Conservation (phyloP, 202 grass and related monocot genomes). For the Brachypodium distachyon region DNA sequence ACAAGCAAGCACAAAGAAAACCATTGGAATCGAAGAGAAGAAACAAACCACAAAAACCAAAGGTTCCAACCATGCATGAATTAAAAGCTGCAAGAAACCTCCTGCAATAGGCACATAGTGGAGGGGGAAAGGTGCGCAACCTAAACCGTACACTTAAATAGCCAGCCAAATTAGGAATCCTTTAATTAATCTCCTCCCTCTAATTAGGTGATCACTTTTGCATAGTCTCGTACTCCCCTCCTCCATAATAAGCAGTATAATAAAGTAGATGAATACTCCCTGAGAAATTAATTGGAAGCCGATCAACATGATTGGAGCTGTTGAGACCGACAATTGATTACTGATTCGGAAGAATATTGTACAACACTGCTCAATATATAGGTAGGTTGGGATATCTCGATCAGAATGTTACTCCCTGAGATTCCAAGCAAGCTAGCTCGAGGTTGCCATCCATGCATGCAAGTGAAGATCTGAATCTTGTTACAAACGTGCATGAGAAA, state of each 20-base stretch:
- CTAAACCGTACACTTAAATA: conserved; percentile 5
- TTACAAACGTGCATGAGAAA: not conserved
- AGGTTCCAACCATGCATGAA: not conserved
- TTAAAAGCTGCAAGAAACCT: conserved; percentile 23
- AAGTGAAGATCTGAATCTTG: not conserved
- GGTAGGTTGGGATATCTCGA: conserved; percentile 19
- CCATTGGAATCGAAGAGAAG: not conserved
- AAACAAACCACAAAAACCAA: not conserved
- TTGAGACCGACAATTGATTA: not conserved
- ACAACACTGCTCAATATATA: not conserved
- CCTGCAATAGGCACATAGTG: conserved; percentile 11
- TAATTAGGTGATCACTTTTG: not conserved
- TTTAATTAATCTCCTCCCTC: not conserved
- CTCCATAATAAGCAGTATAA: no score
- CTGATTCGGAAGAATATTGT: not conserved
- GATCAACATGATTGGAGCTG: conserved; percentile 2
- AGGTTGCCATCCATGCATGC: conserved; percentile 25
- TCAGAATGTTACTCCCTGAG: not conserved
- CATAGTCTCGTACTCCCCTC: no score
- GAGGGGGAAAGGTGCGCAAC: not conserved
- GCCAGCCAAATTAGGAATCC: not conserved
- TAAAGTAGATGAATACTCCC: no score
- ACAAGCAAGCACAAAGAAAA: not conserved
- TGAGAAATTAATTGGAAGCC: not conserved
- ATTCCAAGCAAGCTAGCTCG: not conserved